Evolutionary conservation across 176 grass and related monocot species (phyloP), one percentile per base, ranked within the genome.

Genomic region (Pontederia crassipes): DNA sequence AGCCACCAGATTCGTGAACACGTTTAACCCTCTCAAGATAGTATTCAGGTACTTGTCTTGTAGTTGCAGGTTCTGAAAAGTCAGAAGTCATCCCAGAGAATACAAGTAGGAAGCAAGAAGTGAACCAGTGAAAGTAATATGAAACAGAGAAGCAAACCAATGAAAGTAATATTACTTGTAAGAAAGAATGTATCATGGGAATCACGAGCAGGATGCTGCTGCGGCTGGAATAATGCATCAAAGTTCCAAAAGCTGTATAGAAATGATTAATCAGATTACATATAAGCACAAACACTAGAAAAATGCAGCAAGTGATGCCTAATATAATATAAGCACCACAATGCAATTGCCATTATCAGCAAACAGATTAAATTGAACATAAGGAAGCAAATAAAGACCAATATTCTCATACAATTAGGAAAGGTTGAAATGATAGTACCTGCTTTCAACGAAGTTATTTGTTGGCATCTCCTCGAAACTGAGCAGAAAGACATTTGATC

Each of bases 401-500:
- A 40, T 40, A 40, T 40, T 40, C 32, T 40, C 32, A 40, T 40
- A 40, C 32, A 40, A 40, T 40, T 40, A 40, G 32, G 32, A 40
- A 40, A 40, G 32, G 4, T 40, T 7, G 32, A 40, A 40, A 40
- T 40, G 32, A 8, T 14, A 2, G 0, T 72, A 90, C 91, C 91
- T 96, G 83, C 86, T 96, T 67, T 90, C 91, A 40, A 90, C 86
- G 48, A 64, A 96, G 77, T 90, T 96, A 70, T 96, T 96, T 32
- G 91, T 96, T 17, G 83, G 83, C 91, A 96, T 96, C 81, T 96
- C 86, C 59, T 73, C 68, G 55, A 96, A 96, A 67, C 91, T 96
- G 83, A 82, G 55, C 32, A 66, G 24, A 32, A 59, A 74, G 12
- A 55, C 11, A 52, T 56, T n/a, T 18, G 58, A 46, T 49, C 73